Conservation (phyloP, 495 filamentous ascomycete species). For the Tuber umbilicatum region DNA sequence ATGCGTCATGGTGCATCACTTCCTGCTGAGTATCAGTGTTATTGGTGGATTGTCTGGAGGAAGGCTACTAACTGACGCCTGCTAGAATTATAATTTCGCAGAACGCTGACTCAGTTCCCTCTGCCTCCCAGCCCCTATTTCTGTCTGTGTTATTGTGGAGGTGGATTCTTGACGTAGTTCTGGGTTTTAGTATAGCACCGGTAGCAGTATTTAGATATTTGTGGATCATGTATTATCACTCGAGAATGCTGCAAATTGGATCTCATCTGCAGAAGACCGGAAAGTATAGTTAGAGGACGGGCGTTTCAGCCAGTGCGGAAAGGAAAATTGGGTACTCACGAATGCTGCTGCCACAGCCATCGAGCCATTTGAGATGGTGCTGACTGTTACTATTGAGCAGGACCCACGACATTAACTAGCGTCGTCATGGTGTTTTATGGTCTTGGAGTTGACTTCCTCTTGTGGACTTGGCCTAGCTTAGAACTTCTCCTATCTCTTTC, state of each 20-base stretch:
- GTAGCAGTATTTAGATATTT: neutral
- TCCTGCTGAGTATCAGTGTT: neutral
- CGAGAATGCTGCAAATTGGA: neutral
- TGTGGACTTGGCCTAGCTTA: neutral
- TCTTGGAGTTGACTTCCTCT: neutral
- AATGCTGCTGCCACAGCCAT: neutral
- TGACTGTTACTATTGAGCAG: too few species aligned
- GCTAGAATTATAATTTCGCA: neutral
- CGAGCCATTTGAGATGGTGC: neutral
- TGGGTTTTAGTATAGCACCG: neutral
- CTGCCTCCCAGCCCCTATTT: neutral
- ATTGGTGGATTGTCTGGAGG: neutral
- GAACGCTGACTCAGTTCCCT: neutral
- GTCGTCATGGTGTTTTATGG: neutral
- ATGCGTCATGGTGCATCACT: neutral
- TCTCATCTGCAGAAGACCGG: neutral
- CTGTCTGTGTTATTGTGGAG: neutral
- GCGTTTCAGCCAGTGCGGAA: neutral
- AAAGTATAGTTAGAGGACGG: neutral
- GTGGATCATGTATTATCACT: neutral
- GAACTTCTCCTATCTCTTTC: neutral
- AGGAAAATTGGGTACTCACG: neutral
- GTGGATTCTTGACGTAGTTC: neutral
- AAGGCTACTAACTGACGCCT: neutral
- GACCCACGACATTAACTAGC: too few species aligned